These are phyloP conservation scores for Miscanthus lutarioriparius DNA, from an alignment of 176 grass and related monocot genomes.

Conservation along the genomic window DNA sequence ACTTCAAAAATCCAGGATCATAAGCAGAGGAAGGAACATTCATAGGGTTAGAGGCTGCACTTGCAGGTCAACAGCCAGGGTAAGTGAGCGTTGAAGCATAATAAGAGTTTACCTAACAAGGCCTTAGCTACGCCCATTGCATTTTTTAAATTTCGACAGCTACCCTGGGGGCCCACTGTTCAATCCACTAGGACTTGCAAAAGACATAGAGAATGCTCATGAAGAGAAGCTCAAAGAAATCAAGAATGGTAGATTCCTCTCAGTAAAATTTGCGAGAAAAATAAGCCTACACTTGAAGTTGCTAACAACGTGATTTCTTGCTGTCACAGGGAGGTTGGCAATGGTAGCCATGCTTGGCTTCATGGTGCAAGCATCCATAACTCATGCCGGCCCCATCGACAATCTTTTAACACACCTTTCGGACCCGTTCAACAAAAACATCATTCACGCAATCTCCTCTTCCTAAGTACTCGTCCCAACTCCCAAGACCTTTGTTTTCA, in stretches of 20 bases:
- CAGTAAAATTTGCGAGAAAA: background rate
- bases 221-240: slow-evolving; percentile 93
- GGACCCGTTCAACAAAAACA: slow-evolving; percentile 77
- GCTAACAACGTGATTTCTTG: slow-evolving; percentile 19
- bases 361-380: slow-evolving; percentile 73
- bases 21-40: slow-evolving; percentile 85
- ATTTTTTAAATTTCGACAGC: slow-evolving; percentile 41
- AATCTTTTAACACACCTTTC: slow-evolving; percentile 85
- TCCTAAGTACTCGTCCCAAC: slow-evolving; percentile 13
- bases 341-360: slow-evolving; percentile 94
- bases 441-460: slow-evolving; percentile 54
- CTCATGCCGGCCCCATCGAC: slow-evolving; percentile 70
- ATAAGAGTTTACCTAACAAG: background rate
- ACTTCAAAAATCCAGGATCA: slow-evolving; percentile 69
- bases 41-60: slow-evolving; percentile 76
- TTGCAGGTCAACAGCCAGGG: slow-evolving; percentile 71
- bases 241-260: slow-evolving; percentile 71
- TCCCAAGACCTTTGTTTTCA: background rate
- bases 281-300: background rate
- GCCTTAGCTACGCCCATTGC: background rate
- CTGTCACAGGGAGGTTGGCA: slow-evolving; percentile 67
- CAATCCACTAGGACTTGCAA: slow-evolving; percentile 73
- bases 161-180: slow-evolving; percentile 87
- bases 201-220: slow-evolving; percentile 73
- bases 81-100: slow-evolving; percentile 26